Evolutionary conservation across 2,329 filamentous ascomycete genomes (phyloP).

Genomic region (Cercospora sp.): DNA sequence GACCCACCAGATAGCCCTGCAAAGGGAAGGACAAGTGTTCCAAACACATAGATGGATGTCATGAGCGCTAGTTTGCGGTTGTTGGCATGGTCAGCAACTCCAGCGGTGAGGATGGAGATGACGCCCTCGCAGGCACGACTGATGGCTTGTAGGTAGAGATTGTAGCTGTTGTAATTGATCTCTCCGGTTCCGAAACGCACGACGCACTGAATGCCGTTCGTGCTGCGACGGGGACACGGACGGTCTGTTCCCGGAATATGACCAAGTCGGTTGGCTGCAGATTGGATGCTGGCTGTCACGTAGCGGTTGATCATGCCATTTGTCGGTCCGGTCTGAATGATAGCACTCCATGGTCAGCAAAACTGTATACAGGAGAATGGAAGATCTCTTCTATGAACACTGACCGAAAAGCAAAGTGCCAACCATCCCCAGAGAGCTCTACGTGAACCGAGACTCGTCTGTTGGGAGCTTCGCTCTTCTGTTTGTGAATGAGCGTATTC

Average conservation of each 20-base stretch:
- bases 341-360: too few relatives aligned
- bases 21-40: slow-evolving; percentile 1
- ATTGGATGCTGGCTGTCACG: not conserved
- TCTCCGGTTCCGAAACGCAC: not conserved
- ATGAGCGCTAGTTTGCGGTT: not conserved
- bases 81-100: not conserved
- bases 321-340: not conserved
- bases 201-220: not conserved
- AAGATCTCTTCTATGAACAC: too few relatives aligned
- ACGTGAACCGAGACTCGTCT: too few relatives aligned
- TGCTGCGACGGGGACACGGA: not conserved
- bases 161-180: slow-evolving; percentile 4
- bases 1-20: not conserved
- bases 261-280: not conserved
- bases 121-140: not conserved
- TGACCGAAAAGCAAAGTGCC: too few relatives aligned
- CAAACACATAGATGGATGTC: not conserved
- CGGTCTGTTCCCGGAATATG: not conserved
- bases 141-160: slow-evolving; percentile 3
- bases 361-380: too few relatives aligned
- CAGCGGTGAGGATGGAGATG: not conserved
- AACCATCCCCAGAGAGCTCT: too few relatives aligned
- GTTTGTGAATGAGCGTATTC: too few relatives aligned
- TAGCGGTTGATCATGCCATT: slow-evolving; percentile 1
- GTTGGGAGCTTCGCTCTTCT: too few relatives aligned